Evolutionary conservation across 441 rosid species (phyloP), one percentile per base, ranked within the genome.

Genomic region (Adansonia rubrostipa): DNA sequence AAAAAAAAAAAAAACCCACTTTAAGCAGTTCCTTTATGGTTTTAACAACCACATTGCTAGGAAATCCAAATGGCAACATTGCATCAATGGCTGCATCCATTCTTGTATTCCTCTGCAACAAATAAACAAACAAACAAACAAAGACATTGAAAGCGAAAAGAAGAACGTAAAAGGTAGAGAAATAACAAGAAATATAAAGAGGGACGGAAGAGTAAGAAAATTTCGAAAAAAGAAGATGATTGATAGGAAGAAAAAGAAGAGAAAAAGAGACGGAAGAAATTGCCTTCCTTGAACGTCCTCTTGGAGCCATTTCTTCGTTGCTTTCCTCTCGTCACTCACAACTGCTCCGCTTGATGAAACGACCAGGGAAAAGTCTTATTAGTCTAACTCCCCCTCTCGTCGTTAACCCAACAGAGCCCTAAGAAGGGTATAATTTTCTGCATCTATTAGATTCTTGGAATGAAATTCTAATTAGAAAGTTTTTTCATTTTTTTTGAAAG

Each of bases 11-110:
- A 60, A 74, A 45, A 70, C 85, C 66, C 77, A 86, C 91, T 19
- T 83, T 15, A 51, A 86, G 65, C 71, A 88, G 67, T 14, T 83
- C 86, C 40, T 82, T 85, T 5, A 90, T 68, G 14, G 80, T 78
- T 19, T 9, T 22, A 10, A 7, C 56, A 61, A 84, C 74, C 54
- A 86, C 15, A 65, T 67, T 40, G 7, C 75, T 51, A 0, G 63
- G 17, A 63, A 87, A 90, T 10, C 92, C 92, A 44, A 24, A 73
- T 9, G 28, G 53, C 48, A 3, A 70, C 91, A 87, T 85, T 14
- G 86, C 86, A 13, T 87, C 89, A 58, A 87, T 71, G 60, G 91
- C 89, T 6, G 90, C 93, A 78, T 84, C 89, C 79, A 60, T 84
- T 45, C 92, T 84, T 19, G 40, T 79, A 68, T 79, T 24, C 80